These are phyloP conservation scores for Penium margaritaceum DNA, from an alignment of 139 green algal genomes.

Conservation along the genomic window DNA sequence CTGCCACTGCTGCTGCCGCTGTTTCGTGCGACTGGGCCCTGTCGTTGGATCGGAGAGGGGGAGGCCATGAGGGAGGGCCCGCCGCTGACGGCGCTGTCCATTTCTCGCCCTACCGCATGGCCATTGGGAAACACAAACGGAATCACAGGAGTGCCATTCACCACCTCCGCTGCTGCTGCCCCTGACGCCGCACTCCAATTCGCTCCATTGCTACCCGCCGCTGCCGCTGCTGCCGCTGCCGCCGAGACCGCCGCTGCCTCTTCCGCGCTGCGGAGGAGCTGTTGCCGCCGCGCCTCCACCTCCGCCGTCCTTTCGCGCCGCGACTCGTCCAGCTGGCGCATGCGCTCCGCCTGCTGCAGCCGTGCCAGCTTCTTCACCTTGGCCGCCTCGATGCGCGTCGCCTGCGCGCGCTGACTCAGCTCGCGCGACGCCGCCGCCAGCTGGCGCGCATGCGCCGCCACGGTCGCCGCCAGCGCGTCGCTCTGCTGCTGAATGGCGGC, in stretches of 20 bases:
- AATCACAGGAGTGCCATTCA: background rate
- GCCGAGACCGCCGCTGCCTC: background rate
- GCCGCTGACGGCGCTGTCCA: background rate
- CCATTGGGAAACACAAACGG: background rate
- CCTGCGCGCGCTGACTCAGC: background rate
- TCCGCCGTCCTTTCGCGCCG: background rate
- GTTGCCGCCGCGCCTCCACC: background rate
- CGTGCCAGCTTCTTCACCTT: slow-evolving; percentile 8
- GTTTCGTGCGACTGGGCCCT: background rate
- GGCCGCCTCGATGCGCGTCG: background rate
- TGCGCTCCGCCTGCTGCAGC: background rate
- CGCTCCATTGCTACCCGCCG: background rate
- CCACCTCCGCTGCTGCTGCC: background rate
- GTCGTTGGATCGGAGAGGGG: too few species aligned
- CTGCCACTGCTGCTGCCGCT: slow-evolving; percentile 1
- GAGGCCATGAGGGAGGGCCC: too few species aligned
- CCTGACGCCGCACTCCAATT: background rate
- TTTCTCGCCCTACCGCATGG: background rate
- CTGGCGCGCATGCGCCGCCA: background rate
- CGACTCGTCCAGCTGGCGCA: background rate
- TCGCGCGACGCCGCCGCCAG: background rate
- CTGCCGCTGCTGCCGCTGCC: background rate
- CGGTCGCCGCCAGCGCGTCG: background rate
- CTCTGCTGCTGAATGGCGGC: background rate
- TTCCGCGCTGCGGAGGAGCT: background rate